phyloP scores from a whole-genome alignment of 805 yeast genomes.

The Schwanniomyces occidentalis region DNA sequence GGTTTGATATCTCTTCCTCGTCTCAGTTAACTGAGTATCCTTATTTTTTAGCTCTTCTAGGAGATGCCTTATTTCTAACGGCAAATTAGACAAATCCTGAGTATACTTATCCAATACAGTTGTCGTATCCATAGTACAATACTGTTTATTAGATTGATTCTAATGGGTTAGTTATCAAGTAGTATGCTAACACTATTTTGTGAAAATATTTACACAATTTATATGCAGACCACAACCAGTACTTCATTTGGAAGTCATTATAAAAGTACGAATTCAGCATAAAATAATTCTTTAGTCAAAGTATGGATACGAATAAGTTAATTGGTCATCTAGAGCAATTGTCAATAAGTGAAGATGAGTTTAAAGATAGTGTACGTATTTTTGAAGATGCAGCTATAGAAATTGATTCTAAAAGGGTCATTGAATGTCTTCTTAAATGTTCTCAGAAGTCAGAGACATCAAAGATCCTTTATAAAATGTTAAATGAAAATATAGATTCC shows the following conservation, averaged over 20 bases:
- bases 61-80: conserved; percentile 80
- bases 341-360: too few relatives aligned
- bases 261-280: too few relatives aligned
- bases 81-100: conserved; percentile 76
- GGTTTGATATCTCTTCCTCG: conserved; percentile 62
- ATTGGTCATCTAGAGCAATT: too few relatives aligned
- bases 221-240: too few relatives aligned
- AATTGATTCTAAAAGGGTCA: background rate
- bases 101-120: conserved; percentile 51
- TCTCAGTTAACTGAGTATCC: conserved; percentile 66
- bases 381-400: background rate
- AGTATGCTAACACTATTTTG: too few relatives aligned
- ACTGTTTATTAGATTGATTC: too few relatives aligned
- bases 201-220: too few relatives aligned
- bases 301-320: too few relatives aligned
- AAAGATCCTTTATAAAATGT: conserved; percentile 12
- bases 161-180: too few relatives aligned
- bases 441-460: conserved; percentile 13
- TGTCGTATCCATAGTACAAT: conserved; percentile 78
- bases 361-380: background rate
- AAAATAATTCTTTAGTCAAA: too few relatives aligned
- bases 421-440: conserved; percentile 5
- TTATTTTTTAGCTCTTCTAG: conserved; percentile 74
- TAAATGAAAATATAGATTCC: conserved; percentile 16
- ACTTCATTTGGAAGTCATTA: too few relatives aligned